A percentile compares a stretch with the other conserved stretches of the same genome.
Evolutionary conservation across 75 land plant species (phyloP).

Genomic region (Chamaecyparis obtusa): DNA sequence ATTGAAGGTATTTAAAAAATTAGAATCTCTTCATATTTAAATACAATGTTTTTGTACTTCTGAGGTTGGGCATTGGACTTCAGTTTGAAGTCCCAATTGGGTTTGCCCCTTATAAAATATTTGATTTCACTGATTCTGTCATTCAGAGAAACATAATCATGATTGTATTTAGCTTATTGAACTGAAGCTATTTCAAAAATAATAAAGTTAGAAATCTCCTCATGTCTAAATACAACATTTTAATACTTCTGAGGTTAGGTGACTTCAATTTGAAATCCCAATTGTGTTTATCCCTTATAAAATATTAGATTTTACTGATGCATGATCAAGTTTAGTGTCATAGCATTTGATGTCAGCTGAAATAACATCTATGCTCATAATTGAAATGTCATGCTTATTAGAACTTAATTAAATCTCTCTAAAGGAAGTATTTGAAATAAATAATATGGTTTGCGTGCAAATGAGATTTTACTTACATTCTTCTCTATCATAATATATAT

Average conservation of each 20-base stretch:
- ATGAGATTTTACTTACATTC: neutral
- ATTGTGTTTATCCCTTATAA: neutral
- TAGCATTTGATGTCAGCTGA: neutral
- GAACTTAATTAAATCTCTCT: neutral
- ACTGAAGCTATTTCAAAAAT: neutral
- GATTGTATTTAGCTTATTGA: conserved; percentile 2
- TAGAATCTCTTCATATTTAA: neutral
- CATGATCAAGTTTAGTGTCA: neutral
- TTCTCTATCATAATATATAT: neutral
- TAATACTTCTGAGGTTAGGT: neutral
- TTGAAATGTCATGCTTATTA: neutral
- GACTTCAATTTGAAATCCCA: neutral
- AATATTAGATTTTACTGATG: neutral
- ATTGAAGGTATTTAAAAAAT: neutral
- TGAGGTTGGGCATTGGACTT: neutral
- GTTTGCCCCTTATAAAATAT: neutral
- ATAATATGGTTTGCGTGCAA: neutral
- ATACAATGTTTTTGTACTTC: neutral
- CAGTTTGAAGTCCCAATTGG: neutral
- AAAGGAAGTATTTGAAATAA: neutral
- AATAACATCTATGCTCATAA: neutral
- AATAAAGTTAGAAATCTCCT: neutral
- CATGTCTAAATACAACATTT: neutral
- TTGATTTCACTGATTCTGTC: conserved; percentile 3
- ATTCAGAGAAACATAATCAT: neutral